phyloP scores from a whole-genome alignment of 441 rosid genomes.

The Erodium texanum region DNA sequence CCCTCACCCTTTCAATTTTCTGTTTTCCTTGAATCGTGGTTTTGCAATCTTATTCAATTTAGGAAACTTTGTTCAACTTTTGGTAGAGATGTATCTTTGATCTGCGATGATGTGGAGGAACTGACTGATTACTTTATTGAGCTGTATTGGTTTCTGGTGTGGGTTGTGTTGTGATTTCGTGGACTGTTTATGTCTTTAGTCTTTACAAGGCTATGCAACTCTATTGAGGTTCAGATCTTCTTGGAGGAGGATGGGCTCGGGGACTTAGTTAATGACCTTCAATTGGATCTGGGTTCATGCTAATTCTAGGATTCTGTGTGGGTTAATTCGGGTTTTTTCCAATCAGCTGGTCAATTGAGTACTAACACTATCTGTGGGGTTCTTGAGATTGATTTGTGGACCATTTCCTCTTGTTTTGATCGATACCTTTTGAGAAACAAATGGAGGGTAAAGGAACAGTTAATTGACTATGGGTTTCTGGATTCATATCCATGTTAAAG shows the following conservation, averaged over 20 bases:
- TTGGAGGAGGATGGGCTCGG: background rate
- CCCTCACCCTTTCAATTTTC: background rate
- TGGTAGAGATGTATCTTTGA: background rate
- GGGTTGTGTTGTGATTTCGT: background rate
- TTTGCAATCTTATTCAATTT: background rate
- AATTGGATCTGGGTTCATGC: background rate
- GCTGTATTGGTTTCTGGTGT: background rate
- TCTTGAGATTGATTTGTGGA: too few relatives aligned
- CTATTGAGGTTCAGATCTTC: background rate
- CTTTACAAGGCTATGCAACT: background rate
- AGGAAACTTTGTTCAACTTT: background rate
- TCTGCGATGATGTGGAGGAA: background rate
- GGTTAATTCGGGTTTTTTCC: background rate
- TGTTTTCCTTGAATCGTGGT: background rate
- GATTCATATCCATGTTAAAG: too few relatives aligned
- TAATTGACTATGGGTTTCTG: too few relatives aligned
- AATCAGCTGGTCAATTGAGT: background rate
- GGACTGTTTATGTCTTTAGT: constrained; percentile 1
- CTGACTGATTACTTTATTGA: too few relatives aligned
- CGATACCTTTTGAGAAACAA: too few relatives aligned
- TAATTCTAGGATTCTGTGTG: background rate
- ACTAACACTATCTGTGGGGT: too few relatives aligned
- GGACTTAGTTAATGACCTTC: background rate
- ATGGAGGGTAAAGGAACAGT: too few relatives aligned
- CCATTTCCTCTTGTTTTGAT: too few relatives aligned